phyloP scores from a whole-genome alignment of 1,284 basidiomycete genomes.

The Hemileia vastatrix region DNA sequence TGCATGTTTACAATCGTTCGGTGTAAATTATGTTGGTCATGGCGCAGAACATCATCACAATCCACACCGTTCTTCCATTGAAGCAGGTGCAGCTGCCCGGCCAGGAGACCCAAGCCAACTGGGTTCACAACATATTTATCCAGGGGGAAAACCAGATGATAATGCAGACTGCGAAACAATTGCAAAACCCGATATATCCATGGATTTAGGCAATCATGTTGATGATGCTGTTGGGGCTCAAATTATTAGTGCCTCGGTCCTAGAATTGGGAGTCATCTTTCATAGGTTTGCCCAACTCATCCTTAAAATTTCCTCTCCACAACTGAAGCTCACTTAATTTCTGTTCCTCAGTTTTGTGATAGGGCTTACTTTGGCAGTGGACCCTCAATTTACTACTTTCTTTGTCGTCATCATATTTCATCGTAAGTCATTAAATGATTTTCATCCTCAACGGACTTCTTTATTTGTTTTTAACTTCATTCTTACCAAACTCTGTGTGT shows the following conservation, averaged over 20 bases:
- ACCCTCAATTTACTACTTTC: slow-evolving; percentile 66
- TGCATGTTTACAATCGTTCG: slow-evolving; percentile 27
- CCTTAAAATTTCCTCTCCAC: neutral
- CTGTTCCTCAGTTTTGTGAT: slow-evolving; percentile 56
- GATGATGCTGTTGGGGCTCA: slow-evolving; percentile 58
- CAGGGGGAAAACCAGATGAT: neutral
- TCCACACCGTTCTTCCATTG: neutral
- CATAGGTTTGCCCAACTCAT: slow-evolving; percentile 50
- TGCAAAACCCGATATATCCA: slow-evolving; percentile 5
- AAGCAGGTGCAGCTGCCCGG: neutral
- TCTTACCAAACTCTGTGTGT: neutral
- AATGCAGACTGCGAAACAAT: slow-evolving; percentile 2
- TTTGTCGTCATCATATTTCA: slow-evolving; percentile 75
- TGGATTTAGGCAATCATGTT: too few species aligned
- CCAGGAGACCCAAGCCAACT: neutral
- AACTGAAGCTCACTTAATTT: slow-evolving; percentile 3
- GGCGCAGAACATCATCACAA: neutral
- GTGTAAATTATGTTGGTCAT: slow-evolving; percentile 11
- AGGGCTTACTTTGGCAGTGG: slow-evolving; percentile 83
- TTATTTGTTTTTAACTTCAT: neutral
- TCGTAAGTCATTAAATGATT: slow-evolving; percentile 26
- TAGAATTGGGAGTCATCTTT: slow-evolving; percentile 83
- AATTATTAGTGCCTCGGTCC: slow-evolving; percentile 70
- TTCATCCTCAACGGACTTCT: too few species aligned
- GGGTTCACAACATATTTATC: slow-evolving; percentile 1